These are phyloP conservation scores for Striga hermonthica DNA, from an alignment of 305 asterid species.

Conservation along the genomic window DNA sequence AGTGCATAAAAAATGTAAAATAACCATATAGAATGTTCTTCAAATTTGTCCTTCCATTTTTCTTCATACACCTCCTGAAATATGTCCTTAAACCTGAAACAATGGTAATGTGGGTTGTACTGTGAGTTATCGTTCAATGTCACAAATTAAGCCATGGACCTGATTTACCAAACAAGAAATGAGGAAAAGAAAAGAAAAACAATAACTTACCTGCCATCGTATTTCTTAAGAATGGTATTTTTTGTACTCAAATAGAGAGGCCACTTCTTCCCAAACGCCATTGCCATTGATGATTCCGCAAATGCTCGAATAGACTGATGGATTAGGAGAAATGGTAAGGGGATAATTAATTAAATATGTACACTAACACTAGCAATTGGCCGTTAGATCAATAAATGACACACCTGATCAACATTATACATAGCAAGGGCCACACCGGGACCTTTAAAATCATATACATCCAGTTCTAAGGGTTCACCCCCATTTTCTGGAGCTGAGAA, in stretches of 20 bases:
- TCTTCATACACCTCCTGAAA: conserved; percentile 82
- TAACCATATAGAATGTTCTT: conserved; percentile 74
- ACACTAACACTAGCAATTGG: conserved; percentile 1
- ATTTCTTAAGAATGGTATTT: conserved; percentile 79
- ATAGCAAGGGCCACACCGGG: conserved; percentile 84
- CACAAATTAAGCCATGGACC: neutral
- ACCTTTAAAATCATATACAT: conserved; percentile 70
- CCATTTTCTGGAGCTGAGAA: conserved; percentile 66
- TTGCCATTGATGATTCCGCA: conserved; percentile 87
- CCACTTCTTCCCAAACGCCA: conserved; percentile 75
- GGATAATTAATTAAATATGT: conserved; percentile 6
- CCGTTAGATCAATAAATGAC: conserved; percentile 24
- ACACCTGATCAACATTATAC: conserved; percentile 75
- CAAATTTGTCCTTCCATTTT: conserved; percentile 69
- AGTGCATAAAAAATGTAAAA: conserved; percentile 18
- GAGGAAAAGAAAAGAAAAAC: neutral
- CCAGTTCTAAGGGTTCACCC: conserved; percentile 51
- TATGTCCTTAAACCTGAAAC: conserved; percentile 76
- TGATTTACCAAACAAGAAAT: neutral
- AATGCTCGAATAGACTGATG: conserved; percentile 75
- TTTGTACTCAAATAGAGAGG: conserved; percentile 88
- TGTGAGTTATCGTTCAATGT: neutral
- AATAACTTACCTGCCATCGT: conserved; percentile 54
- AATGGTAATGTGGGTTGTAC: conserved; percentile 1
- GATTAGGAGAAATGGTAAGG: conserved; percentile 21